Evolutionary conservation across 495 filamentous ascomycete genomes (phyloP), one percentile per base, ranked within the genome.

Genomic region (Aeminium ludgeri): DNA sequence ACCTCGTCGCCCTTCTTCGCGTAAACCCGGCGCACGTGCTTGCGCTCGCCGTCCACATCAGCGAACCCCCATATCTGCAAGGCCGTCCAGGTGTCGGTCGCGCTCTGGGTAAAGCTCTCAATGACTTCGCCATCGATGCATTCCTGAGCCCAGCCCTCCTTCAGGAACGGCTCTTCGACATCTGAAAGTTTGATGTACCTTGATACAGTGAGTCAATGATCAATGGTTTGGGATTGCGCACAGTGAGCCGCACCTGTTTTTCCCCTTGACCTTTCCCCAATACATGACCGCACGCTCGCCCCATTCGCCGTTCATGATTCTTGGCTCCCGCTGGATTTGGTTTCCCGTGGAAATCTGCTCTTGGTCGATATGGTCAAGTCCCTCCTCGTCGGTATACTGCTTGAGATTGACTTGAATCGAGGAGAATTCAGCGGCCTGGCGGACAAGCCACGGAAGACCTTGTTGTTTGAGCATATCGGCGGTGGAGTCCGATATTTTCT

Each of bases 271-370:
- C 10, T 59, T 60, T 16, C 89, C 87, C 55, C 94, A 96, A 41
- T 94, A 68, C 62, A 74, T 70, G 62, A 95, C 87, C 19, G 58
- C 58, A 62, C 89, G 83, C 31, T 73, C 68, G 44, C 82, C 78
- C 53, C 61, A 67, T 25, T 48, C 46, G 69, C 72, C 76, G 66
- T 95, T 82, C 1, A 87, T 63, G 20, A 55, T 69, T 44, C 87
- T 80, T 61, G 94, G 86, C 20, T 66, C 65, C 17, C 79, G 79
- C 43, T 78, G 80, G 44, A 68, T 69, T 40, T 91, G 64, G 30
- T 81, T 83, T 46, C 81, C 83, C 6, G 80, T 82, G 28, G 72
- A 69, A 19, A 70, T 66, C 61, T 94, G 86, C 20, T 74, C 67
- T 56, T 92, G 80, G 59, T 91, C 78, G 63, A 95, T 74, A 66